Conservation (phyloP, 257 asterid genomes). For the Solanum virginianum region DNA sequence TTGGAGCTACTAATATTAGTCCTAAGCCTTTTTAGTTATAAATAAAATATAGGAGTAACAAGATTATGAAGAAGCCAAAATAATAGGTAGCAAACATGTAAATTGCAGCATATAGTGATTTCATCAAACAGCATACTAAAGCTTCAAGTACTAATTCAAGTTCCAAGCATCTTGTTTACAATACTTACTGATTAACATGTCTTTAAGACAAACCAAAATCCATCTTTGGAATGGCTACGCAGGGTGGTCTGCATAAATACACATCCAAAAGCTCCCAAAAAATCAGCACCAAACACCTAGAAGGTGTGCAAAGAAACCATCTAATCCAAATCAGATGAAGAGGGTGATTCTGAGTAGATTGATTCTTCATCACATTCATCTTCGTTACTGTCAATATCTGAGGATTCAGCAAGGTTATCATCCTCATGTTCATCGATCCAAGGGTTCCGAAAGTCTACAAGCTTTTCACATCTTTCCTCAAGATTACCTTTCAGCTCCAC, state of each 20-base stretch:
- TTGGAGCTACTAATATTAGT: no score
- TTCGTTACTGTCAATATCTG: not conserved
- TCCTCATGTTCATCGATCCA: not conserved
- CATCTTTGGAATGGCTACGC: not conserved
- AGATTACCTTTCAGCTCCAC: conserved; percentile 6
- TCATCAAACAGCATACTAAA: not conserved
- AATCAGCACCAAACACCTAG: not conserved
- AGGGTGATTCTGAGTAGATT: not conserved
- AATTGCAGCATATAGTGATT: not conserved
- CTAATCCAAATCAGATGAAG: not conserved
- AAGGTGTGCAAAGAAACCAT: not conserved
- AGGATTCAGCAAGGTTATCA: not conserved
- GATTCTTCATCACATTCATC: not conserved
- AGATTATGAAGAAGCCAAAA: not conserved
- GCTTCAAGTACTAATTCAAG: not conserved
- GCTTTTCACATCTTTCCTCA: not conserved
- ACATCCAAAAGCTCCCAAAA: not conserved
- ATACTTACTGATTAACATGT: not conserved
- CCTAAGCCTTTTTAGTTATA: no score
- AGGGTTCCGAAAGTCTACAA: not conserved
- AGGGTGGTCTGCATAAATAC: not conserved
- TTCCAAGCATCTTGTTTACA: not conserved
- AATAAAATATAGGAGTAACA: no score
- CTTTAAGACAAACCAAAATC: not conserved
- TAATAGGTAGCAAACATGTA: not conserved